Conservation (phyloP, 1,284 basidiomycete species). For the Tilletiaria anomala region DNA sequence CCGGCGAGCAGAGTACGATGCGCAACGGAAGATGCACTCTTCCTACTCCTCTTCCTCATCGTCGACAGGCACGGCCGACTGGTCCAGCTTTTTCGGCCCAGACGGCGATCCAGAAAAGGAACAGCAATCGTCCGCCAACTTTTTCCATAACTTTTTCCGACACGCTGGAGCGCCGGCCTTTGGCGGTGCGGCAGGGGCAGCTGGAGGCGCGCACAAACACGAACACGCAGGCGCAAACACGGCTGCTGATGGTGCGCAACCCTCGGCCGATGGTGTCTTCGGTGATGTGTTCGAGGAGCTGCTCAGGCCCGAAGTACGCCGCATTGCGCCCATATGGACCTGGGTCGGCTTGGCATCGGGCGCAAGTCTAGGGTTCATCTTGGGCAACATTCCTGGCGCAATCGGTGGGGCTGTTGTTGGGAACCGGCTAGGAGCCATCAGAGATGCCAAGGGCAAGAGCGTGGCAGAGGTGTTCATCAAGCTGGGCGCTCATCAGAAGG, state of each 20-base stretch:
- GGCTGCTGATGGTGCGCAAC: constrained; percentile 8
- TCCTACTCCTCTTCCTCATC: constrained; percentile 9
- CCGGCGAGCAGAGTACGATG: constrained; percentile 60
- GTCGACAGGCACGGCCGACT: constrained; percentile 1
- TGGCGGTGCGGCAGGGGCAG: background rate
- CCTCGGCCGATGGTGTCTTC: constrained; percentile 25
- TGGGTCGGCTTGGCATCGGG: constrained; percentile 30
- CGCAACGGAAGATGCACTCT: constrained; percentile 9
- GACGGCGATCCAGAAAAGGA: constrained; percentile 18
- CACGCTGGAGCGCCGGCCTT: background rate
- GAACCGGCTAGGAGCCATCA: constrained; percentile 11
- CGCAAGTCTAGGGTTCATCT: constrained; percentile 29
- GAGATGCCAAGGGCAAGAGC: constrained; percentile 12
- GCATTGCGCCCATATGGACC: constrained; percentile 14
- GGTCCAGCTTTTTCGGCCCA: background rate
- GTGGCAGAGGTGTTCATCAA: constrained; percentile 59
- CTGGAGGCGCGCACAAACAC: background rate
- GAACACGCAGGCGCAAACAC: constrained; percentile 3
- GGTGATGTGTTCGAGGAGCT: constrained; percentile 35
- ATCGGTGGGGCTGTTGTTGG: constrained; percentile 33
- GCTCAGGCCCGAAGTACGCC: constrained; percentile 33
- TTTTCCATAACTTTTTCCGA: constrained; percentile 23
- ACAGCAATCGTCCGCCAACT: constrained; percentile 21
- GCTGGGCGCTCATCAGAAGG: constrained; percentile 66
- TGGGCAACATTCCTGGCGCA: constrained; percentile 21